A percentile compares a stretch with the other conserved stretches of the same genome.
Evolutionary conservation across 148 eudicot genomes (phyloP).

Genomic region (Camellia granthamiana): DNA sequence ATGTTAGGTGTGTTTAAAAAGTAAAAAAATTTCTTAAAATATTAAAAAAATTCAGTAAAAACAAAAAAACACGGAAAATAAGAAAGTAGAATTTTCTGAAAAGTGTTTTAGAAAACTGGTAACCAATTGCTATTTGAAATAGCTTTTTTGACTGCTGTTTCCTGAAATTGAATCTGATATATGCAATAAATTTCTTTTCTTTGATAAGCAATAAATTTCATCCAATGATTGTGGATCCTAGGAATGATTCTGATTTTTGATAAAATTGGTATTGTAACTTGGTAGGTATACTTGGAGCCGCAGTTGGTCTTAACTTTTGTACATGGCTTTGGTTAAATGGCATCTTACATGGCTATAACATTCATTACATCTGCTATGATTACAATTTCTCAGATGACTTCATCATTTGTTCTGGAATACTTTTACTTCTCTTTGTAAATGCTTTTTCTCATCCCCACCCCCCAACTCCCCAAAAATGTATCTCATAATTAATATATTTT

Average conservation of each 20-base stretch:
- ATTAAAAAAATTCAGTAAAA: no score
- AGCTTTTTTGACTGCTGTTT: no score
- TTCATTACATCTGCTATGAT: constrained; percentile 10
- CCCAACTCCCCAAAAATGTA: neutral
- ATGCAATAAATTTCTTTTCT: no score
- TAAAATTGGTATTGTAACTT: neutral
- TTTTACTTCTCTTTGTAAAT: neutral
- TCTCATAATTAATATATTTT: neutral
- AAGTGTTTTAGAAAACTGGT: no score
- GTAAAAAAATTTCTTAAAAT: no score
- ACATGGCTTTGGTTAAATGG: neutral
- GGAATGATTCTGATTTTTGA: neutral
- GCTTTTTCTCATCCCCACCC: neutral
- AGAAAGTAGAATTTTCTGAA: no score
- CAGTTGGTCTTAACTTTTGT: neutral
- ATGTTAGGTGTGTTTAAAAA: no score
- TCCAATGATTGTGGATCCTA: no score
- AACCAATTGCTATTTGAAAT: no score
- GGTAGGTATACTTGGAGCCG: neutral
- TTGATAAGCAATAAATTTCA: no score
- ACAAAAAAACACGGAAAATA: no score
- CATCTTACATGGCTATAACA: constrained; percentile 8
- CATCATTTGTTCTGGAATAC: neutral
- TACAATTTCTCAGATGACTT: neutral
- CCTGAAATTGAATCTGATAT: no score